Base-by-base conservation (phyloP, 345 rosid genomes). In the Citrus sp. region DNA sequence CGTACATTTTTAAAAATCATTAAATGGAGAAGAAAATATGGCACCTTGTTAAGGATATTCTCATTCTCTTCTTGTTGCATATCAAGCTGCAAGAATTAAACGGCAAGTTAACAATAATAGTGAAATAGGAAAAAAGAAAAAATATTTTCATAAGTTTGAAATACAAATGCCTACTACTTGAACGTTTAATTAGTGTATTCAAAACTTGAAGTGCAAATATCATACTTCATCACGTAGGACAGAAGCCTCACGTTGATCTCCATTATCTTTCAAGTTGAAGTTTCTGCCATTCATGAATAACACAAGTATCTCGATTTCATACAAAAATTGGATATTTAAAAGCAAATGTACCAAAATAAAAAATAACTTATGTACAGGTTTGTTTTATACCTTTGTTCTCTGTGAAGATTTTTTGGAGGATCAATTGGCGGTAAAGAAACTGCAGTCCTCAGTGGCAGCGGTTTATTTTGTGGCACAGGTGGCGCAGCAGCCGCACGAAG, bases 181-280 rank as follows among this genome's bases (percentile, higher is more conserved):
- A 24, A 40, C 21, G 6, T 56, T 24, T 25, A 42, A 70, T 13
- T 25, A 34, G 35, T 7, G 49, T 8, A 25, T 58, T 54, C 25
- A 34, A 16, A 55, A 71, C 40, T 67, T 40, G 72, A 54, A 67
- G 32, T 10, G 40, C 55, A 65, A 77, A 51, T 59, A 74, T 38
- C 84, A 67, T 85, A 97, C 99, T 87, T 97, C 99, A 87, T 97
- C 99, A 51, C 87, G 97, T 80, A 97, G 98, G 27, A 94, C 92
- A 42, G 99, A 94, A 73, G 97, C 94, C 81, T 90, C 97, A 25
- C 81, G 93, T 85, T 93, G 89, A 79, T 88, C 92, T 75, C 89
- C 85, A 30, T 80, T 35, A 68, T 80, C 87, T 84, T 86, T 87
- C 51, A 82, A 77, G 82, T 77, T 85, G 72, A 85, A 80, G 30